These are phyloP conservation scores for Candida sphagnicola DNA, from an alignment of 805 yeast genomes.

Conservation along the genomic window DNA sequence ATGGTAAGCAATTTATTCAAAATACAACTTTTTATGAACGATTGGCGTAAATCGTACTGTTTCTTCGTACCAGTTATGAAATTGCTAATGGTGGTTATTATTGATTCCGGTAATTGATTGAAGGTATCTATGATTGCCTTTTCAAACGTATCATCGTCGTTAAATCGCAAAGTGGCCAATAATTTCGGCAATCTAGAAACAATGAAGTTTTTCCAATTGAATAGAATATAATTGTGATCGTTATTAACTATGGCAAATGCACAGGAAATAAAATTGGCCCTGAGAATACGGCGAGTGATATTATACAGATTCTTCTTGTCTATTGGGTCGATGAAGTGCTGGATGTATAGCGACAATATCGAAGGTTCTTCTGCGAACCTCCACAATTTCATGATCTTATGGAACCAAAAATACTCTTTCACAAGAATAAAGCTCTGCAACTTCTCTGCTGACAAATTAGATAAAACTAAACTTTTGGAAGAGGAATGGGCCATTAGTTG, in stretches of 20 bases:
- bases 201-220: conserved; percentile 35
- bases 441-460: conserved; percentile 4
- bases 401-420: conserved; percentile 27
- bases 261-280: conserved; percentile 18
- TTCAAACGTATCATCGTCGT: conserved; percentile 11
- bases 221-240: conserved; percentile 20
- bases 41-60: conserved; percentile 20
- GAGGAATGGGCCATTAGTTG: neutral
- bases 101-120: conserved; percentile 11
- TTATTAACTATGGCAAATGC: conserved; percentile 12
- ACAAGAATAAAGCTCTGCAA: conserved; percentile 8
- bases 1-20: conserved; percentile 24
- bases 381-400: conserved; percentile 20
- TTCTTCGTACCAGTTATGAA: conserved; percentile 7
- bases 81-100: conserved; percentile 8
- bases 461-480: conserved; percentile 1
- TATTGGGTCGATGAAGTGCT: conserved; percentile 7
- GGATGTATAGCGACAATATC: conserved; percentile 10
- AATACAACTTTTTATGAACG: conserved; percentile 28
- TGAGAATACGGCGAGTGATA: conserved; percentile 16
- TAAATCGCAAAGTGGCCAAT: conserved; percentile 15
- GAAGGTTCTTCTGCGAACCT: conserved; percentile 12
- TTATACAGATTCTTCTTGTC: conserved; percentile 10
- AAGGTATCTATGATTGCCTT: conserved; percentile 14
- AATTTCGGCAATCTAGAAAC: conserved; percentile 24